Evolutionary conservation across 225 moss, liverwort and hornwort species (phyloP).

Genomic region (Bryoerythrophyllum caledonicum): DNA sequence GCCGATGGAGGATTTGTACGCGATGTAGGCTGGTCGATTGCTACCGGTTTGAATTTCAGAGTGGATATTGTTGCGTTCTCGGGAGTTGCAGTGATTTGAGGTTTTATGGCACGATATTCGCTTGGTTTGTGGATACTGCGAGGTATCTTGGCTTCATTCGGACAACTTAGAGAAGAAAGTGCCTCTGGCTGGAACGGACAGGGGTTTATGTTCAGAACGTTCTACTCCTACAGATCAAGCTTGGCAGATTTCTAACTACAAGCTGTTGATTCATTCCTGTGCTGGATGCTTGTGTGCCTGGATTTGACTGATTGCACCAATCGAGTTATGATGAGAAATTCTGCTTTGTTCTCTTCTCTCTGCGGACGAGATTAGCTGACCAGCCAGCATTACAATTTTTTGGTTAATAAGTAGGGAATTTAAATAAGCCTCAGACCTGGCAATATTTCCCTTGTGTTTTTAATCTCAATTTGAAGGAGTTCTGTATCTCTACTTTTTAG

Average conservation of each 20-base stretch:
- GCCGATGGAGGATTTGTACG: not conserved
- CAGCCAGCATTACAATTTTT: too few species aligned
- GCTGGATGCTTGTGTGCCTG: not conserved
- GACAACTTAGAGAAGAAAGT: not conserved
- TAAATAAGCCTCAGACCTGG: not conserved
- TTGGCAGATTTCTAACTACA: not conserved
- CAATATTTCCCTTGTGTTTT: not conserved
- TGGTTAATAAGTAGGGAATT: not conserved
- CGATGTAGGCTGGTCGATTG: constrained; percentile 3
- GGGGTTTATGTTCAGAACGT: too few species aligned
- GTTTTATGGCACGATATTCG: not conserved
- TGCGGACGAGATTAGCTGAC: too few species aligned
- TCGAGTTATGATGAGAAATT: not conserved
- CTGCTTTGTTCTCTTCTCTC: too few species aligned
- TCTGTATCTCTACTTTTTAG: not conserved
- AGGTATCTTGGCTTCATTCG: not conserved
- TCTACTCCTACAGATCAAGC: too few species aligned
- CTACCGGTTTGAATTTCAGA: not conserved
- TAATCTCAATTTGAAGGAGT: not conserved
- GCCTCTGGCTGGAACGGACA: not conserved
- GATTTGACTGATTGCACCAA: not conserved
- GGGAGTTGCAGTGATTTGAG: not conserved
- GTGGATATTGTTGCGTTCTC: not conserved
- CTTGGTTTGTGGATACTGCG: not conserved
- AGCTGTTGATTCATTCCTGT: not conserved